Evolutionary conservation across 164 flowering plant genomes (phyloP).

Genomic region (Buxus sempervirens): DNA sequence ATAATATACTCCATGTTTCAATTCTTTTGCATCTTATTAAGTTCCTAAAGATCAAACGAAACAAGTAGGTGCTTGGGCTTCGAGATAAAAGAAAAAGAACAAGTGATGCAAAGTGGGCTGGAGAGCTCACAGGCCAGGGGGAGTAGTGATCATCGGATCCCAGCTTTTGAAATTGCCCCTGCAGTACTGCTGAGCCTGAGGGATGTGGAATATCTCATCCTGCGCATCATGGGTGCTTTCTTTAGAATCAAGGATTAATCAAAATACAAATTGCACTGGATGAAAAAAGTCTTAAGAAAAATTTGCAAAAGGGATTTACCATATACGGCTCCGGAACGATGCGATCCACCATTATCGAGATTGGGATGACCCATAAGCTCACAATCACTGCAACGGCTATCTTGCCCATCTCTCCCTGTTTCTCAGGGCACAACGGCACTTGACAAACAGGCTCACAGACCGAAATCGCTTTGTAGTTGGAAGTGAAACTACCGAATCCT

Average conservation of each 20-base stretch:
- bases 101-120: not conserved
- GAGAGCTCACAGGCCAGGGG: constrained; percentile 80
- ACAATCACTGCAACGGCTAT: constrained; percentile 54
- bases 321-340: constrained; percentile 85
- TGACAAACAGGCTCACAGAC: too few species aligned
- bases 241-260: not conserved
- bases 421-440: too few species aligned
- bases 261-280: too few species aligned
- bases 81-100: not conserved
- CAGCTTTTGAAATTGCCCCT: constrained; percentile 74
- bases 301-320: constrained; percentile 29
- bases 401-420: constrained; percentile 50
- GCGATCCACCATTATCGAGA: constrained; percentile 64
- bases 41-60: not conserved
- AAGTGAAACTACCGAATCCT: too few species aligned
- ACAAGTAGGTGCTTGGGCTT: not conserved
- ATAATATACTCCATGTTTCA: too few species aligned
- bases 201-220: constrained; percentile 94
- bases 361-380: constrained; percentile 61
- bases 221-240: constrained; percentile 14
- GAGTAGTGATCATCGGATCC: constrained; percentile 99
- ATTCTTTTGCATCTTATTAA: too few species aligned
- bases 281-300: not conserved
- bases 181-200: constrained; percentile 91
- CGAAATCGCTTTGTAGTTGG: too few species aligned